Evolutionary conservation across 495 filamentous ascomycete species (phyloP), one percentile per base, ranked within the genome.

Genomic region (Neurospora sp.): DNA sequence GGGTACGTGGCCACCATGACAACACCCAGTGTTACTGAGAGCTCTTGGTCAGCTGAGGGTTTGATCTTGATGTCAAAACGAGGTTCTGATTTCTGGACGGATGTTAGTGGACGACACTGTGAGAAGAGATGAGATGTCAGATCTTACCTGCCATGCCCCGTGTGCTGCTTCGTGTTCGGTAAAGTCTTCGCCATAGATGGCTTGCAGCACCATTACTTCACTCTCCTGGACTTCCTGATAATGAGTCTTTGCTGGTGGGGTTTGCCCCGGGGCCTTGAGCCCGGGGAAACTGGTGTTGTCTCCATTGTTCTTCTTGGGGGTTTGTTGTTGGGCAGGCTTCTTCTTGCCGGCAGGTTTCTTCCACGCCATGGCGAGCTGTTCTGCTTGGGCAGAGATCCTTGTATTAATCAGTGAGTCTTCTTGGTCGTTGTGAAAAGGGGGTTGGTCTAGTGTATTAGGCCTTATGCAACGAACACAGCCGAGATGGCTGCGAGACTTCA

Each of bases 171-270:
- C 87, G 71, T 94, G 89, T 74, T 93, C 88, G 76, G 89, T 83
- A 78, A 92, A 98, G 78, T 98, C 96, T 68, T 98, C 94, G 77
- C 91, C 92, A 78, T 96, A 99, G 48, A 99, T 97, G 6, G 96
- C 93, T 71, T 91, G 86, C 69, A 99, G 84, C 14, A 89, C 96
- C 81, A 96, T 90, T 41, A 95, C 85, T 83, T 99, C 96, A 78
- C 97, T 90, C 72, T 91, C 83, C 83, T 98, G 96, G 27, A 91
- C 89, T 78, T 96, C 90, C 59, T 90, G 86, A 81, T 98, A 97
- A 77, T 96, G 88, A 18, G 91, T 90, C 65, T 79, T 82, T 2
- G 78, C 68, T 20, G 74, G 73, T 48, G 78, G 53, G 37, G 79
- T 81, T 65, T 71, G 74, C 72, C 80, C 82, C 39, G 82, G 27